Conservation (phyloP, 148 eudicot genomes). For the Cornus florida region DNA sequence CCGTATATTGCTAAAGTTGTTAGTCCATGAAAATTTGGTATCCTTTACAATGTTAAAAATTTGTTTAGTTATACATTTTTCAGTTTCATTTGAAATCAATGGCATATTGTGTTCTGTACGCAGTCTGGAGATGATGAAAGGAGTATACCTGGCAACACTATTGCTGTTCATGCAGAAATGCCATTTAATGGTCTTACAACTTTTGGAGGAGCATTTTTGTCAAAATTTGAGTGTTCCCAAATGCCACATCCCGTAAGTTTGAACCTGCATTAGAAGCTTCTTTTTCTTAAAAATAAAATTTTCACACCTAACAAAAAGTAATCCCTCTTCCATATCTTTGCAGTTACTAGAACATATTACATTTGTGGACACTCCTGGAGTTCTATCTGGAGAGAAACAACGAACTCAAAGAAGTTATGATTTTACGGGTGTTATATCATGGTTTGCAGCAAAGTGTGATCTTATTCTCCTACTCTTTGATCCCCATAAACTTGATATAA, state of each 20-base stretch:
- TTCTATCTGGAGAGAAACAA: conserved; percentile 93
- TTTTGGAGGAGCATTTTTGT: conserved; percentile 87
- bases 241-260: conserved; percentile 79
- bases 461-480: conserved; percentile 84
- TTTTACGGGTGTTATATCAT: conserved; percentile 87
- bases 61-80: neutral
- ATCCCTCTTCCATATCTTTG: conserved; percentile 3
- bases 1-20: neutral
- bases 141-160: conserved; percentile 88
- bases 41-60: neutral
- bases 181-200: conserved; percentile 74
- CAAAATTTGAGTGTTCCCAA: conserved; percentile 93
- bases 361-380: conserved; percentile 96
- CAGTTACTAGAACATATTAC: conserved; percentile 84
- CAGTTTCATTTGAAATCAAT: neutral
- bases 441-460: conserved; percentile 97
- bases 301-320: neutral
- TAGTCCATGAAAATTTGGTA: neutral
- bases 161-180: conserved; percentile 87
- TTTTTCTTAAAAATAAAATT: neutral
- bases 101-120: neutral
- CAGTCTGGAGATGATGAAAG: conserved; percentile 93
- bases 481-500: conserved; percentile 91
- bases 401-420: conserved; percentile 90
- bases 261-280: neutral